A percentile compares a stretch with the other conserved stretches of the same genome.
phyloP scores from a whole-genome alignment of 768 basidiomycete genomes.

The Amanita rimosa region DNA sequence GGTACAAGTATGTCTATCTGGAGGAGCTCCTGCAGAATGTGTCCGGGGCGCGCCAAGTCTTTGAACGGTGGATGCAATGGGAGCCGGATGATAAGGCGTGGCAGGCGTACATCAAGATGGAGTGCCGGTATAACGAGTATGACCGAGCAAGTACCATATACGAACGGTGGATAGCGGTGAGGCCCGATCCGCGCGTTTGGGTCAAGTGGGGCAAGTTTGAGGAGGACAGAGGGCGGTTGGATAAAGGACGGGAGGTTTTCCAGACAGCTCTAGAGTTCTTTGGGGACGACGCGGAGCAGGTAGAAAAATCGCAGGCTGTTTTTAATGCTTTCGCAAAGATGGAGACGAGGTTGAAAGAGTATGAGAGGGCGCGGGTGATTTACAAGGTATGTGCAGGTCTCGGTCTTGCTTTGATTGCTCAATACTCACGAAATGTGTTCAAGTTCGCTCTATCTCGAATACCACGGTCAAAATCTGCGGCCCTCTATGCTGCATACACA shows the following conservation, averaged over 20 bases:
- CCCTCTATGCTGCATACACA: constrained; percentile 86
- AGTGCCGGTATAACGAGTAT: constrained; percentile 83
- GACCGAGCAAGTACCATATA: constrained; percentile 91
- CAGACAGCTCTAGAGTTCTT: constrained; percentile 67
- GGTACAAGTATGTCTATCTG: constrained; percentile 99
- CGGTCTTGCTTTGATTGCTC: background rate
- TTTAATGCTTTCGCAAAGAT: constrained; percentile 85
- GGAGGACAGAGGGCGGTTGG: constrained; percentile 54
- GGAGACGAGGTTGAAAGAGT: constrained; percentile 95
- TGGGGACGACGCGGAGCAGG: constrained; percentile 60
- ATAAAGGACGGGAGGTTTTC: constrained; percentile 46
- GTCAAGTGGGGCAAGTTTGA: constrained; percentile 85
- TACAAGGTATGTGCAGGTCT: constrained; percentile 59
- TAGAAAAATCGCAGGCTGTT: constrained; percentile 82
- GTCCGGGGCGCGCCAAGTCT: constrained; percentile 92
- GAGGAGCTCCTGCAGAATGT: constrained; percentile 96
- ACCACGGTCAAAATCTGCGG: constrained; percentile 82
- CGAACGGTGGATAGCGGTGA: constrained; percentile 78
- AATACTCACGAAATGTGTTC: background rate
- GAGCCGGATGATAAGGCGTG: constrained; percentile 99
- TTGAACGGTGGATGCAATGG: constrained; percentile 99
- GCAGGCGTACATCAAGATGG: constrained; percentile 99
- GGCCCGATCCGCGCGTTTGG: constrained; percentile 72
- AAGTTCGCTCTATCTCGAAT: constrained; percentile 93
- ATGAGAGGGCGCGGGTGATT: constrained; percentile 91